A percentile compares a stretch with the other conserved stretches of the same genome.
Conservation (phyloP, 495 filamentous ascomycete genomes). For the Xylaria sp. region DNA sequence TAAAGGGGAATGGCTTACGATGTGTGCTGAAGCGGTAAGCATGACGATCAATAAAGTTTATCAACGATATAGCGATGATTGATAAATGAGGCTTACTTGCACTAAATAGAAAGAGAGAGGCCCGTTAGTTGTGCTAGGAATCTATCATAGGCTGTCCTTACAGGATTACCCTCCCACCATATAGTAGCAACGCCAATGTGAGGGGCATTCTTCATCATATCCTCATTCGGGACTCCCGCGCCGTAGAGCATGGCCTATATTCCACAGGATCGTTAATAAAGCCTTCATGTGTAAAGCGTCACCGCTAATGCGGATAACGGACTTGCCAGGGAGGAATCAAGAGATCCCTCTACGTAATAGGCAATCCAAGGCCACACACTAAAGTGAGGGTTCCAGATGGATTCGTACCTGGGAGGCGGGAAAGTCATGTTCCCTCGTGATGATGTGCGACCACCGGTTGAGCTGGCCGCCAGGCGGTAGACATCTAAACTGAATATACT, state of each 20-base stretch:
- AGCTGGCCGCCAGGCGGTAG: conserved; percentile 51
- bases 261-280: neutral
- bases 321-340: neutral
- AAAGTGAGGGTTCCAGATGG: neutral
- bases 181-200: conserved; percentile 90
- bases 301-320: neutral
- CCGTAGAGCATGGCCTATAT: conserved; percentile 92
- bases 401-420: conserved; percentile 83
- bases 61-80: neutral
- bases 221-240: conserved; percentile 82
- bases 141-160: neutral
- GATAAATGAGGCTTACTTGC: conserved; percentile 18
- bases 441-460: conserved; percentile 56
- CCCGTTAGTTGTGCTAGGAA: neutral
- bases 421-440: conserved; percentile 79
- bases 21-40: conserved; percentile 49
- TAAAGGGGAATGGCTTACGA: conserved; percentile 41
- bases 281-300: neutral
- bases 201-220: conserved; percentile 87
- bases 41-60: neutral
- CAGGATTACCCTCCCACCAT: conserved; percentile 98
- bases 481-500: conserved; percentile 54
- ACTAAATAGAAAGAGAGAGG: neutral
- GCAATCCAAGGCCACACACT: neutral
- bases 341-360: neutral